Evolutionary conservation across 179 eudicot genomes (phyloP), one percentile per base, ranked within the genome.

Genomic region (Silene vulgaris): DNA sequence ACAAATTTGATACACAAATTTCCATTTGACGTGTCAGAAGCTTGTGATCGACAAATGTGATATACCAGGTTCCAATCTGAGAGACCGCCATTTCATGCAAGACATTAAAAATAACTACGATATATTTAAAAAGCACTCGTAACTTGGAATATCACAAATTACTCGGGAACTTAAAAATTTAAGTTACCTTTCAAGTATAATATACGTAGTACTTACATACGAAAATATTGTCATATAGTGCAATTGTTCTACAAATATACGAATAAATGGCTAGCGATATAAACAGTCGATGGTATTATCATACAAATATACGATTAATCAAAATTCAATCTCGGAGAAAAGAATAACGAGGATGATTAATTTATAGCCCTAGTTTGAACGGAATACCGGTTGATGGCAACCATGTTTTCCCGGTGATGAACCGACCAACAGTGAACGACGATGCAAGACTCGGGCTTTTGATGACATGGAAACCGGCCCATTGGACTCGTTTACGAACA

Each of bases 381-480:
- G 85, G 85, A 37, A 82, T 79, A 52, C 80, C 82, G 0, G 82
- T 82, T 0, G 66, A 16, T 0, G 85, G 82, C 59, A 82, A 50
- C 85, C 85, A 82, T 14, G 79, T 57, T 60, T 71, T 80, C 12
- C 95, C 95, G 3, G 84, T 68, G 3, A 88, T 84, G 72, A 90
- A 84, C 11, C 71, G 80, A 21, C 82, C 82, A 3, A 84, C 91
- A 2, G 80, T 82, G 74, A 87, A 88, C 48, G 26, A 54, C 1
- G 78, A 54, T 0, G 87, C 90, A 71, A 77, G 82, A 1, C 5
- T 75, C 0, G 79, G 72, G 23, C 75, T 75, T 7, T 62, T 83
- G 32, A 85, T 85, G 8, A 76, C 71, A 28, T 80, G 88, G 66
- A 76, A 90, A 17, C 89, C 91, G 0, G 73, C 75, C 91, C 91